These are phyloP conservation scores for Halteria grandinella DNA, from an alignment of 73 alveolate species.

Conservation along the genomic window DNA sequence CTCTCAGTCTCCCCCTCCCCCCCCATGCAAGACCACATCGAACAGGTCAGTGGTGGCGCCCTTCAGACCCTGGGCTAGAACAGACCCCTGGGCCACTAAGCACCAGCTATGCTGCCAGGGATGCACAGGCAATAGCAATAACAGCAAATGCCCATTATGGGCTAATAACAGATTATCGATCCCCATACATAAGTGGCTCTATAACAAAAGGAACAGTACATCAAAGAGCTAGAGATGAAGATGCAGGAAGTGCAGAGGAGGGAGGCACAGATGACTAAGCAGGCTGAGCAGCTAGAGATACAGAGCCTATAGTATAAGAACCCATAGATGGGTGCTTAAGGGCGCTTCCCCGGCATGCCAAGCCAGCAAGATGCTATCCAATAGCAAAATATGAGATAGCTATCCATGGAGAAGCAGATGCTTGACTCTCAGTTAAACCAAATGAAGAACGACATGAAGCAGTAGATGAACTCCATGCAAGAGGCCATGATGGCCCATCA, in stretches of 20 bases:
- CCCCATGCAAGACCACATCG: not conserved
- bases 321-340: not conserved
- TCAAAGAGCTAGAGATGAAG: not conserved
- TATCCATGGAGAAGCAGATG: not conserved
- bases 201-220: constrained; percentile 17
- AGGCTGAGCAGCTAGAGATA: constrained; percentile 3
- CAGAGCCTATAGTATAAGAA: not conserved
- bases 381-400: not conserved
- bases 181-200: constrained; percentile 1
- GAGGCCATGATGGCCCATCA: no score
- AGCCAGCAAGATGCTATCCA: not conserved
- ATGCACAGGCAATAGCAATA: no score
- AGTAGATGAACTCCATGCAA: not conserved
- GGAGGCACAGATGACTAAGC: not conserved
- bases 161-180: no score
- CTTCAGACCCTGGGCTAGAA: not conserved
- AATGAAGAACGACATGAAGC: not conserved
- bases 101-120: no score
- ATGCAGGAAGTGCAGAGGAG: not conserved
- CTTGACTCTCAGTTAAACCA: not conserved
- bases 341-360: not conserved
- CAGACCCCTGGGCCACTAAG: no score
- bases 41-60: not conserved
- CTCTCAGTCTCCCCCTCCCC: no score
- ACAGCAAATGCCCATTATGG: no score